Evolutionary conservation across 768 basidiomycete species (phyloP).

Genomic region (Lactarius pseudohatsudake): DNA sequence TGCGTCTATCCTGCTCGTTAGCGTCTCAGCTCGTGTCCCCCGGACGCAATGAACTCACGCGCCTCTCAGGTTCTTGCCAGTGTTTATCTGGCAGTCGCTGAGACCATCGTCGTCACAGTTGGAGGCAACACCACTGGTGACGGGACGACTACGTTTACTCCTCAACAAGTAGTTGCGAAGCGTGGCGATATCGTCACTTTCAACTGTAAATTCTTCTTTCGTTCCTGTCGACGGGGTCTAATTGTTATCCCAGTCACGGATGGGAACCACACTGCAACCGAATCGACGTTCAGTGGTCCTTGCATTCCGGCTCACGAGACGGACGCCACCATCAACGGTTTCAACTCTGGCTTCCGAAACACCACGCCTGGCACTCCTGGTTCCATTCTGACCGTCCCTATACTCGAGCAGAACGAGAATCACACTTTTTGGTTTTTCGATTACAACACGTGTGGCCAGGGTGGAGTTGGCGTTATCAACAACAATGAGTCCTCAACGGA

Average conservation of each 20-base stretch:
- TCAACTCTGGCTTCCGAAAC: slow-evolving; percentile 53
- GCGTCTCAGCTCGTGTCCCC: slow-evolving; percentile 2
- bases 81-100: slow-evolving; percentile 35
- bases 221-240: slow-evolving; percentile 32
- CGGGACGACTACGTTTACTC: slow-evolving; percentile 47
- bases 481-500: slow-evolving; percentile 43
- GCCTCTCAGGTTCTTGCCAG: slow-evolving; percentile 18
- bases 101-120: slow-evolving; percentile 46
- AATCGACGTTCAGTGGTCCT: slow-evolving; percentile 55
- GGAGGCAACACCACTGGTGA: slow-evolving; percentile 47
- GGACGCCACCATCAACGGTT: slow-evolving; percentile 54
- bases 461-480: slow-evolving; percentile 65
- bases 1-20: slow-evolving; percentile 7
- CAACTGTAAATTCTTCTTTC: slow-evolving; percentile 45
- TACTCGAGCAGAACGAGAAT: slow-evolving; percentile 43
- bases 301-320: slow-evolving; percentile 52
- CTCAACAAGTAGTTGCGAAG: slow-evolving; percentile 43
- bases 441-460: slow-evolving; percentile 50
- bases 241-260: slow-evolving; percentile 48
- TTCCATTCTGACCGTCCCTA: slow-evolving; percentile 47
- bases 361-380: slow-evolving; percentile 48
- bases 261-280: slow-evolving; percentile 41
- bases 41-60: neutral
- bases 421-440: slow-evolving; percentile 63
- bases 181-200: slow-evolving; percentile 53